Evolutionary conservation across 345 rosid species (phyloP).

Genomic region (Ceriops decandra): DNA sequence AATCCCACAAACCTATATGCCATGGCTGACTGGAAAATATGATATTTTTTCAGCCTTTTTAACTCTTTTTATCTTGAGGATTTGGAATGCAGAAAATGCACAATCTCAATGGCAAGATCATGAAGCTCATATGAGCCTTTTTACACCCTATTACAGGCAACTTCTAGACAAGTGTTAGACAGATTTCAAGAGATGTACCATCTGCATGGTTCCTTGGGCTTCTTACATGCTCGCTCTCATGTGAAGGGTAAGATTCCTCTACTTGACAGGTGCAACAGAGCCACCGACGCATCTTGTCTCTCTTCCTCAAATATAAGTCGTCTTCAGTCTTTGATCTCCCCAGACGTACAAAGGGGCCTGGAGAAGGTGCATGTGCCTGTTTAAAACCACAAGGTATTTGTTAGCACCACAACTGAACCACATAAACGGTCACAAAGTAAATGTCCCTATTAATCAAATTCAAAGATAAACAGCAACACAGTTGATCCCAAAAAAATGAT

Average conservation of each 20-base stretch:
- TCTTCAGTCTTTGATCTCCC: conserved; percentile 46
- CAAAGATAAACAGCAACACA: too few species aligned
- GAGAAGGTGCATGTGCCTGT: conserved; percentile 60
- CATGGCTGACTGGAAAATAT: too few species aligned
- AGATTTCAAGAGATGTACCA: conserved; percentile 40
- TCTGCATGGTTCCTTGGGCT: conserved; percentile 54
- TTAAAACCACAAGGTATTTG: background rate
- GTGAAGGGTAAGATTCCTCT: conserved; percentile 63
- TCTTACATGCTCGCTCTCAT: conserved; percentile 52
- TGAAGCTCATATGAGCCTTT: background rate
- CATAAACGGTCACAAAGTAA: background rate
- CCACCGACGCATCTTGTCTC: conserved; percentile 88
- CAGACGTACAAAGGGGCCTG: conserved; percentile 50
- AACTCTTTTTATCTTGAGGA: too few species aligned
- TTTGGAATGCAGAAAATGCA: too few species aligned
- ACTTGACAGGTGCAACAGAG: conserved; percentile 86
- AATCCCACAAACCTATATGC: too few species aligned
- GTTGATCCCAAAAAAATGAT: too few species aligned
- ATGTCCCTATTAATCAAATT: background rate
- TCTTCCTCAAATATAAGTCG: conserved; percentile 56
- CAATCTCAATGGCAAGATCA: too few species aligned
- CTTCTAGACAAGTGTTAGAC: background rate
- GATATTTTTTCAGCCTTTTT: too few species aligned
- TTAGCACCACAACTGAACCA: background rate
- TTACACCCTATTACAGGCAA: background rate